These are phyloP conservation scores for Trametes elegans DNA, from an alignment of 768 basidiomycete species.

Conservation along the genomic window DNA sequence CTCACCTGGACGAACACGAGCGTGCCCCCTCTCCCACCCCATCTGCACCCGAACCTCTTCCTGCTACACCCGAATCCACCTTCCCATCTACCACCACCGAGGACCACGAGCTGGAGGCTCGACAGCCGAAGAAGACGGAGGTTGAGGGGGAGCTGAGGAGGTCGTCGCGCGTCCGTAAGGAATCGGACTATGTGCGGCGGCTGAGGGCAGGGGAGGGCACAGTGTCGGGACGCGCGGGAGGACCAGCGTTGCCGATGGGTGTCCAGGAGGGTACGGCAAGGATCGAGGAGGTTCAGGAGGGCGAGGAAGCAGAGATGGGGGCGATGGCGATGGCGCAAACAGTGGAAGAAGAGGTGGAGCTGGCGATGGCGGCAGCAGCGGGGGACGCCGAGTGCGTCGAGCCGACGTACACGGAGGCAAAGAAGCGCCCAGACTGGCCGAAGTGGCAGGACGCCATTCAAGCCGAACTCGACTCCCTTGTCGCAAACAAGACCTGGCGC, in stretches of 20 bases:
- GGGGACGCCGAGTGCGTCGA: not conserved
- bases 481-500: slow-evolving; percentile 9
- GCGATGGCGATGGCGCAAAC: not conserved
- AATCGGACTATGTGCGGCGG: not conserved
- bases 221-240: not conserved
- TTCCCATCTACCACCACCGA: too few relatives aligned
- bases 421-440: slow-evolving; percentile 15
- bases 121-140: too few relatives aligned
- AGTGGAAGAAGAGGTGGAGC: not conserved
- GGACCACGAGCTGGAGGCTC: not conserved
- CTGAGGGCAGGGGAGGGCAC: slow-evolving; percentile 1
- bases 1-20: not conserved
- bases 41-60: not conserved
- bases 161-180: not conserved
- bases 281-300: not conserved
- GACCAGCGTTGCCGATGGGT: not conserved
- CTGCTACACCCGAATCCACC: too few relatives aligned
- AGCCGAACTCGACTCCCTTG: slow-evolving; percentile 6
- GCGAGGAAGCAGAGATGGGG: not conserved
- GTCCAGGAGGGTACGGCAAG: not conserved
- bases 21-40: not conserved
- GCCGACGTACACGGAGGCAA: slow-evolving; percentile 2
- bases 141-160: not conserved
- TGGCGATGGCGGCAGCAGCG: not conserved
- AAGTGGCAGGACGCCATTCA: slow-evolving; percentile 14